These are phyloP conservation scores for Pseudonitzschia pungens DNA, from an alignment of 108 stramenopile species.

Conservation along the genomic window DNA sequence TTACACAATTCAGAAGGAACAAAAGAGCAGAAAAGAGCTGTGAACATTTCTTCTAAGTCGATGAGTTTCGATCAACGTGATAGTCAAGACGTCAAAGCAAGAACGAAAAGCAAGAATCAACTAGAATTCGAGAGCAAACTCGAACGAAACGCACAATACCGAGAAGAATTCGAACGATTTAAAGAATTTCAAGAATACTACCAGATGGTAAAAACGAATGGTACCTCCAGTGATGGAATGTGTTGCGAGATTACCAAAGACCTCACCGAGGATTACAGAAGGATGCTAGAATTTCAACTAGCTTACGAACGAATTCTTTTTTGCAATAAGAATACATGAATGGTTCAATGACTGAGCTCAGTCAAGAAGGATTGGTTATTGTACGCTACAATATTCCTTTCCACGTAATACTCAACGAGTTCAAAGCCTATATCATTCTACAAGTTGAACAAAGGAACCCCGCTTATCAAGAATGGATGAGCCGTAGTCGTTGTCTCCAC, in stretches of 20 bases:
- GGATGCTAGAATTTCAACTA: slow-evolving; percentile 4
- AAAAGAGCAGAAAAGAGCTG: background rate
- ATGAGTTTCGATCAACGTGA: background rate
- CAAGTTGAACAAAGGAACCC: too few relatives aligned
- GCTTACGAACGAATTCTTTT: background rate
- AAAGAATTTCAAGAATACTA: slow-evolving; percentile 5
- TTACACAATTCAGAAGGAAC: background rate
- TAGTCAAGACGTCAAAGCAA: background rate
- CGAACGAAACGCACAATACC: background rate
- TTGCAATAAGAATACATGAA: background rate
- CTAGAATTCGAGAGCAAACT: background rate
- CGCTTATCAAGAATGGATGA: too few relatives aligned
- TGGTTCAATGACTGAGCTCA: background rate
- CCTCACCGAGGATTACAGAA: background rate
- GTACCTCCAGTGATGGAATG: background rate
- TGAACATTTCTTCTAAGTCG: too few relatives aligned
- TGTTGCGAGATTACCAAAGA: background rate
- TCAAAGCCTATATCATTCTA: too few relatives aligned
- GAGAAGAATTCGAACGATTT: slow-evolving; percentile 8
- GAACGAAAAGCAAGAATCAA: background rate
- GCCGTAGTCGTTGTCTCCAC: too few relatives aligned
- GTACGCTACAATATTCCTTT: too few relatives aligned
- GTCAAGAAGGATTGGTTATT: too few relatives aligned
- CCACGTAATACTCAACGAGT: too few relatives aligned
- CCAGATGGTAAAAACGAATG: background rate